Evolutionary conservation across 192 early-diverging fungal genomes (phyloP).

Genomic region (Chytriomyces hyalinus): DNA sequence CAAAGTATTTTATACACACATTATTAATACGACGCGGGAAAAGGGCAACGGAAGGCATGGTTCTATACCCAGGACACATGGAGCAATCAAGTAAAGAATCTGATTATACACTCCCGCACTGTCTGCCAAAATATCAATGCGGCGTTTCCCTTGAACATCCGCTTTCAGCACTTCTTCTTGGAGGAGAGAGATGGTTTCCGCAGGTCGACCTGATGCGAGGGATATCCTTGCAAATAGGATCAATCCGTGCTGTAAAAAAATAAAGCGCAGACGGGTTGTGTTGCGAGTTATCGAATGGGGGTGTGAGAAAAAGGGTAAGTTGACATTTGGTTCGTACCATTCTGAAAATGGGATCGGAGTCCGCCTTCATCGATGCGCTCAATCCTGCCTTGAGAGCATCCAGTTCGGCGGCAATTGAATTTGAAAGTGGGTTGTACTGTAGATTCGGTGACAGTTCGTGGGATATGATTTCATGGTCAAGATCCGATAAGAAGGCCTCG

Average conservation of each 20-base stretch:
- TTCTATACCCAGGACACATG: slow-evolving; percentile 11
- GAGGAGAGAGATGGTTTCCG: neutral
- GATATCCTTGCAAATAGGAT: slow-evolving; percentile 15
- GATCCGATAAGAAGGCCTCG: too few species aligned
- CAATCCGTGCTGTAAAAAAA: neutral
- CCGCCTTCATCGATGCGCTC: neutral
- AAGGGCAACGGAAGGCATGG: neutral
- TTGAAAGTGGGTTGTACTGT: neutral
- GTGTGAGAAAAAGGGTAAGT: neutral
- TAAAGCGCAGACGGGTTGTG: too few species aligned
- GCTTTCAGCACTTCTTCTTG: neutral
- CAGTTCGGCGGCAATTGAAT: neutral
- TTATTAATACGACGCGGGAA: neutral
- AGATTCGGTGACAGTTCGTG: too few species aligned
- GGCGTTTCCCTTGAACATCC: neutral
- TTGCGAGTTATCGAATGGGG: neutral
- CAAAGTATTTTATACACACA: neutral
- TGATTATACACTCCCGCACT: neutral
- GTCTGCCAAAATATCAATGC: slow-evolving; percentile 11
- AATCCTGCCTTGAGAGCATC: neutral
- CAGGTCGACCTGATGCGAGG: neutral
- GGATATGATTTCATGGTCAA: too few species aligned
- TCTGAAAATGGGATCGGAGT: neutral
- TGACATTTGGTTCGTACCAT: neutral
- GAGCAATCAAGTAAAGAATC: slow-evolving; percentile 19